Percentiles rank a stretch among this genome's conserved stretches.
These are phyloP conservation scores for Lepidium sativum DNA, from an alignment of 345 rosid genomes.

Conservation along the genomic window DNA sequence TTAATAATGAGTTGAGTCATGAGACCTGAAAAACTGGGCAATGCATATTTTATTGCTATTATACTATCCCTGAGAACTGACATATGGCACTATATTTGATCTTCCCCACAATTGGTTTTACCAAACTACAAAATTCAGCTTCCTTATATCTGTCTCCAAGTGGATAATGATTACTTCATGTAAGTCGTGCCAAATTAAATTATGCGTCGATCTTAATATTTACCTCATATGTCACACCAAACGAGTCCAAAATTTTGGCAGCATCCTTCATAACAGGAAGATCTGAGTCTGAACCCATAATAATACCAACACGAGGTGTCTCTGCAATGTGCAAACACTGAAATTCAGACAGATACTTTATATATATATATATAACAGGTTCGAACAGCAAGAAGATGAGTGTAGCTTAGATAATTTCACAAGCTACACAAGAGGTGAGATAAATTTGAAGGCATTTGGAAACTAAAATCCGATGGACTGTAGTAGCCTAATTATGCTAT, in stretches of 20 bases:
- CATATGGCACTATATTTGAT: not conserved
- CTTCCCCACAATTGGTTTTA: constrained; percentile 2
- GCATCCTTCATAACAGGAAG: constrained; percentile 98
- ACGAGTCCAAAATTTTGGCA: constrained; percentile 53
- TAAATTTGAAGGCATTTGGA: not conserved
- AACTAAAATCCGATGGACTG: not conserved
- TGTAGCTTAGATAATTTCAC: no score
- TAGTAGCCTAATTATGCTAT: not conserved
- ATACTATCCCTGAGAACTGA: not conserved
- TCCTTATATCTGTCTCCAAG: not conserved
- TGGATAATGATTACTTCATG: not conserved
- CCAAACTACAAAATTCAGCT: not conserved
- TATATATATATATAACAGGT: not conserved
- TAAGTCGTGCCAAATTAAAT: not conserved
- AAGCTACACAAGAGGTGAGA: no score
- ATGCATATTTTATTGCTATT: not conserved
- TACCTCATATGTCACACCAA: constrained; percentile 77
- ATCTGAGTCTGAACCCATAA: constrained; percentile 96
- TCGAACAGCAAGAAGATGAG: not conserved
- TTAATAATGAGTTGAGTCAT: not conserved
- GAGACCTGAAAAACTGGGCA: not conserved
- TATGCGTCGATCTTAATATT: not conserved
- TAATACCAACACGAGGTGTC: constrained; percentile 68
- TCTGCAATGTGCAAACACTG: constrained; percentile 36
- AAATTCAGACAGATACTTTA: not conserved